Conservation (phyloP, 202 grass and related monocot species). For the Saccharum hybrid region DNA sequence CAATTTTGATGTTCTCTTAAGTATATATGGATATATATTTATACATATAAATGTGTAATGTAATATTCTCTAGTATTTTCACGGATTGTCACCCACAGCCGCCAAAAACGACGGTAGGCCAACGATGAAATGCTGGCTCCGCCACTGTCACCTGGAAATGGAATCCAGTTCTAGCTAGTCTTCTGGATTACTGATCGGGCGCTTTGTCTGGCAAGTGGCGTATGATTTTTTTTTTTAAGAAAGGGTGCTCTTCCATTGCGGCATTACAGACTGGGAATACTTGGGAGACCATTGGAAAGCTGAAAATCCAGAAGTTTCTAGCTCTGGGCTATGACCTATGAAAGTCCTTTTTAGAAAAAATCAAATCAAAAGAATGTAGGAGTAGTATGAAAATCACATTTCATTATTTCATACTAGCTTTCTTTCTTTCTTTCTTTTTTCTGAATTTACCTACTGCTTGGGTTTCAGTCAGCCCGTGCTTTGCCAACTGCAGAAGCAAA, state of each 20-base stretch:
- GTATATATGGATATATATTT: too few relatives aligned
- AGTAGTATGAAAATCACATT: too few relatives aligned
- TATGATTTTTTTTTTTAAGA: too few relatives aligned
- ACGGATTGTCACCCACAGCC: too few relatives aligned
- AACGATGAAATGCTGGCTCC: too few relatives aligned
- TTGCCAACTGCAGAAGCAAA: slow-evolving; percentile 10
- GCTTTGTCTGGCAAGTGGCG: not conserved
- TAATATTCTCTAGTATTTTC: too few relatives aligned
- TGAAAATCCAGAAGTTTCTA: not conserved
- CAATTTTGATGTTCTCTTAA: too few relatives aligned
- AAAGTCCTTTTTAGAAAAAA: not conserved
- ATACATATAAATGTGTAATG: too few relatives aligned
- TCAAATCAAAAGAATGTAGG: not conserved
- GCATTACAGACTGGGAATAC: not conserved
- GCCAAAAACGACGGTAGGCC: too few relatives aligned
- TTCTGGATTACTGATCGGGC: slow-evolving; percentile 6
- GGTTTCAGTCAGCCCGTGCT: not conserved
- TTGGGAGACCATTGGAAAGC: not conserved
- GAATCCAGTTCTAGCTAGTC: not conserved
- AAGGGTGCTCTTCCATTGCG: not conserved
- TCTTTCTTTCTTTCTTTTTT: not conserved
- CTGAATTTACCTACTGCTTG: not conserved
- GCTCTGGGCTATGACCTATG: too few relatives aligned
- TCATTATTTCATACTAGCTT: too few relatives aligned
- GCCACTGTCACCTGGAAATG: not conserved